A percentile compares a stretch with the other conserved stretches of the same genome.
phyloP scores from a whole-genome alignment of 345 rosid species.

The Citrus maxima region DNA sequence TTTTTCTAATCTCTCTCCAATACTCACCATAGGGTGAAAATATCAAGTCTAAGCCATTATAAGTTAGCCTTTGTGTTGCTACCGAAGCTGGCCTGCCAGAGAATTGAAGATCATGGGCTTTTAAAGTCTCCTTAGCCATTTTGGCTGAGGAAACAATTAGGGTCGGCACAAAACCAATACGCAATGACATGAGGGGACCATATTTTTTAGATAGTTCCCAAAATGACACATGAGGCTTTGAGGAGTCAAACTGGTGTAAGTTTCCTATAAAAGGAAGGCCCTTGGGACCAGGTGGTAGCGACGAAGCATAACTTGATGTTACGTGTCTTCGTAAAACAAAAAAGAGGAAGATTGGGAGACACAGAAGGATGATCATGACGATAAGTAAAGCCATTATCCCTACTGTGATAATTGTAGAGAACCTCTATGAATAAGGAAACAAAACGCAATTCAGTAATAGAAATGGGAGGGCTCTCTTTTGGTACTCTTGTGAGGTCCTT shows the following conservation, averaged over 20 bases:
- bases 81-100: conserved; percentile 1
- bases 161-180: conserved; percentile 32
- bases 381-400: conserved; percentile 1
- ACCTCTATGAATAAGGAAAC: too few species aligned
- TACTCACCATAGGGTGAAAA: conserved; percentile 24
- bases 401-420: too few species aligned
- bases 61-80: not conserved
- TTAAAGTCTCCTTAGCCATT: conserved; percentile 21
- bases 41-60: conserved; percentile 13
- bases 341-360: conserved; percentile 8
- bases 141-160: conserved; percentile 30
- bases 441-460: too few species aligned
- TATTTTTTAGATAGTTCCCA: conserved; percentile 41
- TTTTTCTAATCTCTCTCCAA: conserved; percentile 14
- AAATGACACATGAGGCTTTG: conserved; percentile 26
- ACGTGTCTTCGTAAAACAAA: not conserved
- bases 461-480: too few species aligned
- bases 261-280: conserved; percentile 48
- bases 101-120: conserved; percentile 25
- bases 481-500: too few species aligned
- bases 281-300: conserved; percentile 46
- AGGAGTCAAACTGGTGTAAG: conserved; percentile 33
- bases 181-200: conserved; percentile 46
- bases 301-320: not conserved
- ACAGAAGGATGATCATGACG: not conserved